Conservation (phyloP, 306 rosid species). For the Acacia crassicarpa region DNA sequence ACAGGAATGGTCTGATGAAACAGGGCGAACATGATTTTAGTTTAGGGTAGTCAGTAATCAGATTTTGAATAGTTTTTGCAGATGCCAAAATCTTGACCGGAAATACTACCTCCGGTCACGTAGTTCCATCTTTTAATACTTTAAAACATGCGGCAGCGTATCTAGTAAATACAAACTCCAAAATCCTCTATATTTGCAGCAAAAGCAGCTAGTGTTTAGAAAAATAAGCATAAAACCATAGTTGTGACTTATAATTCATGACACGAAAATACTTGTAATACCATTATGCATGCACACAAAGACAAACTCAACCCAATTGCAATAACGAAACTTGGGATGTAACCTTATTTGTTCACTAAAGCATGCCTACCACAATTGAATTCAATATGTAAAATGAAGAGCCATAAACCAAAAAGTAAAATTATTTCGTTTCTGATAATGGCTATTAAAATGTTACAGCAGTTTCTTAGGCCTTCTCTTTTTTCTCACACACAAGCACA, state of each 20-base stretch:
- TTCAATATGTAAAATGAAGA: background rate
- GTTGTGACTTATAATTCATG: background rate
- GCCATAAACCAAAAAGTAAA: background rate
- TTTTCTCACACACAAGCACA: background rate
- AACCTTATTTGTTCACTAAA: background rate
- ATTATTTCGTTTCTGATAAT: background rate
- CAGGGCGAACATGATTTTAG: background rate
- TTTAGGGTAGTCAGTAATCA: no score
- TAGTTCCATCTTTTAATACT: background rate
- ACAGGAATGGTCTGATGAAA: background rate
- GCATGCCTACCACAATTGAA: background rate
- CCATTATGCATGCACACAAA: no score
- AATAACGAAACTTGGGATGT: background rate
- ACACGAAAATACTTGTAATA: background rate
- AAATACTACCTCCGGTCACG: background rate
- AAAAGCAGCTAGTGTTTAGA: background rate
- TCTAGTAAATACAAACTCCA: background rate
- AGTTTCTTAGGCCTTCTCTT: background rate
- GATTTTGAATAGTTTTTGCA: constrained; percentile 4
- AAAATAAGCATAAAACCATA: background rate
- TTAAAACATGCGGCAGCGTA: background rate
- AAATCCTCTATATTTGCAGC: background rate
- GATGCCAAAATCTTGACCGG: background rate
- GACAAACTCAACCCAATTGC: background rate
- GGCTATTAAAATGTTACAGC: background rate